Evolutionary conservation across 805 yeast genomes (phyloP).

Genomic region (Suhomyces faveliae): DNA sequence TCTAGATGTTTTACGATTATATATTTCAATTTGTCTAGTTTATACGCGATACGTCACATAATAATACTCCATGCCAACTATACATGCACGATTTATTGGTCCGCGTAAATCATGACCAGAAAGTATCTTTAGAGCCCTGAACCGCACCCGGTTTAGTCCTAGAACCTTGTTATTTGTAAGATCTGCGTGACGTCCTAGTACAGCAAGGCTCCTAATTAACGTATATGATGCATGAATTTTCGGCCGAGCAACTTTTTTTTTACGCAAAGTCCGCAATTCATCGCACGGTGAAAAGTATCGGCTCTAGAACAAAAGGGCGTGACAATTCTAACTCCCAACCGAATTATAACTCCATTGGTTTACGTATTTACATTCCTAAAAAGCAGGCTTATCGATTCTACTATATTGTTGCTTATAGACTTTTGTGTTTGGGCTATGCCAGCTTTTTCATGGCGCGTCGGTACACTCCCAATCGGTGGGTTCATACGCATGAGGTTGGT

Average conservation of each 20-base stretch:
- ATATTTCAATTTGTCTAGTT: background rate
- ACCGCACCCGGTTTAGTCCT: background rate
- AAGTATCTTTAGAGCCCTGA: background rate
- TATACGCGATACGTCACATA: background rate
- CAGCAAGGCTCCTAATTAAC: background rate
- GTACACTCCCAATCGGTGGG: conserved; percentile 80
- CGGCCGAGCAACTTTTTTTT: background rate
- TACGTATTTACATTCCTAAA: no score
- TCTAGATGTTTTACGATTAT: background rate
- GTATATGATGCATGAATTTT: background rate
- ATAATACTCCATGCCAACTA: background rate
- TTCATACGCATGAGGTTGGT: conserved; percentile 51
- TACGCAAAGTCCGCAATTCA: background rate
- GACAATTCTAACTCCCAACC: background rate
- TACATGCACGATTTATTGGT: background rate
- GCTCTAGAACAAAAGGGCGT: no score
- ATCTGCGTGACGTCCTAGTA: background rate
- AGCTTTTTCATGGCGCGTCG: conserved; percentile 26
- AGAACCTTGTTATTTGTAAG: background rate
- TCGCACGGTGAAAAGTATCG: background rate
- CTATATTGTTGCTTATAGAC: no score
- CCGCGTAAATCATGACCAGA: no score
- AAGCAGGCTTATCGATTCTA: no score
- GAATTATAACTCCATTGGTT: background rate
- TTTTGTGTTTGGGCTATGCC: no score